Conservation (phyloP, 768 basidiomycete genomes). For the Exsudoporus frostii region DNA sequence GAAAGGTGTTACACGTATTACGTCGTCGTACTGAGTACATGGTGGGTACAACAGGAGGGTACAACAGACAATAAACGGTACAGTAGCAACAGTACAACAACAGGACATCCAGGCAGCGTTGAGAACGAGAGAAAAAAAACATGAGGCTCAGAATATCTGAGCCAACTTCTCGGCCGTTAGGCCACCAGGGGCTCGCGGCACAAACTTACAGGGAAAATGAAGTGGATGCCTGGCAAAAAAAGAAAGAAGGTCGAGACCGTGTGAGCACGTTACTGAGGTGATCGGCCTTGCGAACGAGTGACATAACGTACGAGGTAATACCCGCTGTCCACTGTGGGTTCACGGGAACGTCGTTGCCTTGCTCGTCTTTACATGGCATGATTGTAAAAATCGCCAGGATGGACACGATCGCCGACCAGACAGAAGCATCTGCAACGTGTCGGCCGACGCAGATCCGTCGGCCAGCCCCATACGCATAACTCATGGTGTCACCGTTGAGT, state of each 20-base stretch:
- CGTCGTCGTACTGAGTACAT: not conserved
- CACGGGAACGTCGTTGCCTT: constrained; percentile 22
- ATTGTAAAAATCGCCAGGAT: constrained; percentile 37
- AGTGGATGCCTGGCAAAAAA: constrained; percentile 19
- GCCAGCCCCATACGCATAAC: constrained; percentile 36
- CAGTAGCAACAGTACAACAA: not conserved
- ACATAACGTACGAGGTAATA: constrained; percentile 25
- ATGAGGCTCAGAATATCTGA: constrained; percentile 16
- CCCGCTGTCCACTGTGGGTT: constrained; percentile 24
- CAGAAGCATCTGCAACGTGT: constrained; percentile 39
- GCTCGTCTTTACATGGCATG: constrained; percentile 24
- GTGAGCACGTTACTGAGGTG: not conserved
- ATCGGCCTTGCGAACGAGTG: not conserved
- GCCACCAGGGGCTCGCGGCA: constrained; percentile 21
- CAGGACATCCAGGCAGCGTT: not conserved
- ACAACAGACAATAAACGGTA: not conserved
- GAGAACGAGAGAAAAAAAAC: not conserved
- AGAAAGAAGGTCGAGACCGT: not conserved
- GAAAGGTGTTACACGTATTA: not conserved
- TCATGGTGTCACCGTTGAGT: constrained; percentile 29
- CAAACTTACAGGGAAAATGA: constrained; percentile 24
- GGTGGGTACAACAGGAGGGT: not conserved
- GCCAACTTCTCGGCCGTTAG: constrained; percentile 16
- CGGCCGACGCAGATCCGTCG: constrained; percentile 40
- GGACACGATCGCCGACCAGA: constrained; percentile 35